Evolutionary conservation across 345 rosid species (phyloP).

Genomic region (Melaleuca quinquenervia): DNA sequence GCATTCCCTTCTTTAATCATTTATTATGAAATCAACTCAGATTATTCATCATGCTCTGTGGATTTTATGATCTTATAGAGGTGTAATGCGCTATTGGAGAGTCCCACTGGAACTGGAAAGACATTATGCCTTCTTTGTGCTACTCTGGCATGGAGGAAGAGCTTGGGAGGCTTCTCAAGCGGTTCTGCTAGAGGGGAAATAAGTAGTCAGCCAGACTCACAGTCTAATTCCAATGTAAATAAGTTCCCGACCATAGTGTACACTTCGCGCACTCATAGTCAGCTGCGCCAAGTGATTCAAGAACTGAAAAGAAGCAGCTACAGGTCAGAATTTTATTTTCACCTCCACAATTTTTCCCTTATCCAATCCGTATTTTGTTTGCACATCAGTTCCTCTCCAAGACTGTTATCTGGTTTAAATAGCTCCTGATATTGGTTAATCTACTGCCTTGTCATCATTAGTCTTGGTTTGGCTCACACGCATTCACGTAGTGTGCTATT

Average conservation of each 20-base stretch:
- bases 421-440: neutral
- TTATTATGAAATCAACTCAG: neutral
- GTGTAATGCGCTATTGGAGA: slow-evolving; percentile 89
- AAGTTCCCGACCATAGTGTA: slow-evolving; percentile 70
- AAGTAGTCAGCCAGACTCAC: slow-evolving; percentile 11
- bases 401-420: neutral
- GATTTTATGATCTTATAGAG: slow-evolving; percentile 26
- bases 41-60: neutral
- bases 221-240: slow-evolving; percentile 12
- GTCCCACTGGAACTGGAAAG: slow-evolving; percentile 98
- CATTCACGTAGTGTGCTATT: neutral
- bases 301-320: slow-evolving; percentile 82
- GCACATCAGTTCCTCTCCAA: neutral
- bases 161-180: slow-evolving; percentile 62
- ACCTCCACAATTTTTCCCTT: neutral
- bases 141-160: slow-evolving; percentile 96
- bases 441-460: neutral
- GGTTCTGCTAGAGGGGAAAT: slow-evolving; percentile 23
- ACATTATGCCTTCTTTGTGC: slow-evolving; percentile 94
- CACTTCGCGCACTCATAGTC: slow-evolving; percentile 93
- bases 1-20: neutral
- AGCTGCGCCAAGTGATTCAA: slow-evolving; percentile 85
- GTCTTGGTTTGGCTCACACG: neutral
- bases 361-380: neutral
- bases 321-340: slow-evolving; percentile 37